phyloP scores from a whole-genome alignment of 805 yeast genomes.

The Barnettozyma californica region DNA sequence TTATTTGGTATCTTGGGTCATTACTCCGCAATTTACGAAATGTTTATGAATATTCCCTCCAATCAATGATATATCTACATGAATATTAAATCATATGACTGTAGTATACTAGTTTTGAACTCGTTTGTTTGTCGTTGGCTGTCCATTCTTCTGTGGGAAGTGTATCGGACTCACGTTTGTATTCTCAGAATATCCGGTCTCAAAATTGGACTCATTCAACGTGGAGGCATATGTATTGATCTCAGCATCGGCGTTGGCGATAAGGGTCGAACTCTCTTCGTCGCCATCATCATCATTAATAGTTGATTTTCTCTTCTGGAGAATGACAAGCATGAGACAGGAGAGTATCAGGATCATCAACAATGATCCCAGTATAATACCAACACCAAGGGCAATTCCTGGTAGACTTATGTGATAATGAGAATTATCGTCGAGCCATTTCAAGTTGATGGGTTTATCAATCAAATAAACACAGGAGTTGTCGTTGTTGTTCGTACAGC shows the following conservation, averaged over 20 bases:
- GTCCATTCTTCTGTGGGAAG: constrained; percentile 5
- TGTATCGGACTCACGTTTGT: constrained; percentile 19
- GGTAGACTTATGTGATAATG: constrained; percentile 60
- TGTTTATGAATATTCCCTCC: constrained; percentile 44
- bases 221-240: not conserved
- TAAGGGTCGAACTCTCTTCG: constrained; percentile 1
- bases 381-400: constrained; percentile 60
- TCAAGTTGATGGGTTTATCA: constrained; percentile 61
- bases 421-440: constrained; percentile 50
- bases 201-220: constrained; percentile 13
- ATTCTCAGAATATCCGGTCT: constrained; percentile 20
- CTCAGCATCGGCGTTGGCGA: too few species aligned
- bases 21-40: constrained; percentile 68
- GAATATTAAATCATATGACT: not conserved
- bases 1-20: constrained; percentile 87
- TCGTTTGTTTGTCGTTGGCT: not conserved
- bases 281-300: not conserved
- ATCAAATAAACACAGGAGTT: constrained; percentile 54
- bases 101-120: not conserved
- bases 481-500: constrained; percentile 39
- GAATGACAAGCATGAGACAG: constrained; percentile 32
- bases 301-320: constrained; percentile 22
- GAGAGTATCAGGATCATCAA: constrained; percentile 29
- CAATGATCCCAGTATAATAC: constrained; percentile 57
- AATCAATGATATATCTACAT: constrained; percentile 10